Percentiles rank a stretch among this genome's conserved stretches.
These are phyloP conservation scores for Epichloe amarillans DNA, from an alignment of 2,329 filamentous ascomycete genomes.

Conservation along the genomic window DNA sequence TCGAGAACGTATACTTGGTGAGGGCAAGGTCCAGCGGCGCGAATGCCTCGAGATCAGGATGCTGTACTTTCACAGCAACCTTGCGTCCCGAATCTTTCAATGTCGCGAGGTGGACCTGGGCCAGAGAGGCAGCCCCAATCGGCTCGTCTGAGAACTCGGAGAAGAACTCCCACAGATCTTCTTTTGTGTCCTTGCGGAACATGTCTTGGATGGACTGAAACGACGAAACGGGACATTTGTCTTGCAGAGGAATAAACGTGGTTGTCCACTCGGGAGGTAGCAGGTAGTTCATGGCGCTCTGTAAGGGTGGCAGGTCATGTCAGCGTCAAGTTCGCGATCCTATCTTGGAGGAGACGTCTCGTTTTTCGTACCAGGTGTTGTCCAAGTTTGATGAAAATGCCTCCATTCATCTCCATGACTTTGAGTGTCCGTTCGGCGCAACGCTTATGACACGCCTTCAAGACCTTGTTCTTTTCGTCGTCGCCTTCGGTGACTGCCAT, in stretches of 20 bases:
- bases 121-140: conserved; percentile 85
- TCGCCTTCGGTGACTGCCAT: conserved; percentile 48
- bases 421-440: conserved; percentile 79
- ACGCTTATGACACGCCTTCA: conserved; percentile 79
- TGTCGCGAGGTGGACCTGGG: conserved; percentile 83
- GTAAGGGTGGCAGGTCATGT: neutral
- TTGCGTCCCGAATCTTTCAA: conserved; percentile 69
- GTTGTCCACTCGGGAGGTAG: conserved; percentile 85
- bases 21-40: conserved; percentile 75
- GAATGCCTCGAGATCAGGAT: conserved; percentile 82
- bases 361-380: conserved; percentile 59
- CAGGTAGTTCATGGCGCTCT: conserved; percentile 91
- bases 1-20: conserved; percentile 80
- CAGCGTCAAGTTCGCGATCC: neutral
- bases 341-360: neutral
- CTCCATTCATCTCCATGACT: conserved; percentile 89
- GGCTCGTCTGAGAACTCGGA: conserved; percentile 68
- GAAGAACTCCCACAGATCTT: conserved; percentile 69
- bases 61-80: conserved; percentile 94
- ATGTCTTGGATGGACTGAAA: conserved; percentile 75
- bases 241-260: conserved; percentile 91
- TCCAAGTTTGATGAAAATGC: conserved; percentile 95
- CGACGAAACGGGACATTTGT: conserved; percentile 87
- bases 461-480: conserved; percentile 49
- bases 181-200: conserved; percentile 73